Evolutionary conservation across 2,329 filamentous ascomycete species (phyloP).

Genomic region (Pseudogymnoascus sp.): DNA sequence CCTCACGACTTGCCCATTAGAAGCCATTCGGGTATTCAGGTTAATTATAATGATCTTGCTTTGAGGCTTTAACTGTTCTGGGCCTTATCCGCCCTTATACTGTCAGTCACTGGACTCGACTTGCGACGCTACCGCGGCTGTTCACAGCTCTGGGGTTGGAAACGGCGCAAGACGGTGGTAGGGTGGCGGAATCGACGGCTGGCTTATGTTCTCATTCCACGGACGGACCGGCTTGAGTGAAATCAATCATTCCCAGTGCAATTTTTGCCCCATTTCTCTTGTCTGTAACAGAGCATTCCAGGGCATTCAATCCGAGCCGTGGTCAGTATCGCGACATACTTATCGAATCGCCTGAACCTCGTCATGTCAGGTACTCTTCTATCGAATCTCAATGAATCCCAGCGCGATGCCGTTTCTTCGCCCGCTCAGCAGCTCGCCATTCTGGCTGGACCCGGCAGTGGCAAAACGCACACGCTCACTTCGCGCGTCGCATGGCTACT

Average conservation of each 20-base stretch:
- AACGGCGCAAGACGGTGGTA: not conserved
- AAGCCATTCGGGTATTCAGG: not conserved
- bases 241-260: not conserved
- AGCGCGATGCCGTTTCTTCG: constrained; percentile 58
- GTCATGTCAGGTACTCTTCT: constrained; percentile 34
- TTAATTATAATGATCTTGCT: not conserved
- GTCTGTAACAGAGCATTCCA: not conserved
- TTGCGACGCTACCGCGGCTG: not conserved
- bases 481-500: constrained; percentile 87
- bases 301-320: not conserved
- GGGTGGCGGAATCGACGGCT: not conserved
- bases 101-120: not conserved
- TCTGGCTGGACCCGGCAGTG: constrained; percentile 61
- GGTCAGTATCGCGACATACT: not conserved
- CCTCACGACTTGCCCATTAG: not conserved
- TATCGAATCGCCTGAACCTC: not conserved
- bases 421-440: constrained; percentile 53
- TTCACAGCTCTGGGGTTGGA: not conserved
- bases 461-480: constrained; percentile 93
- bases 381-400: constrained; percentile 55
- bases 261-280: not conserved
- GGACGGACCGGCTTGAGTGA: not conserved
- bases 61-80: not conserved
- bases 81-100: not conserved
- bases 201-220: not conserved